Base-by-base conservation (phyloP, 805 yeast species). In the Saccharomycopsis microspora region DNA sequence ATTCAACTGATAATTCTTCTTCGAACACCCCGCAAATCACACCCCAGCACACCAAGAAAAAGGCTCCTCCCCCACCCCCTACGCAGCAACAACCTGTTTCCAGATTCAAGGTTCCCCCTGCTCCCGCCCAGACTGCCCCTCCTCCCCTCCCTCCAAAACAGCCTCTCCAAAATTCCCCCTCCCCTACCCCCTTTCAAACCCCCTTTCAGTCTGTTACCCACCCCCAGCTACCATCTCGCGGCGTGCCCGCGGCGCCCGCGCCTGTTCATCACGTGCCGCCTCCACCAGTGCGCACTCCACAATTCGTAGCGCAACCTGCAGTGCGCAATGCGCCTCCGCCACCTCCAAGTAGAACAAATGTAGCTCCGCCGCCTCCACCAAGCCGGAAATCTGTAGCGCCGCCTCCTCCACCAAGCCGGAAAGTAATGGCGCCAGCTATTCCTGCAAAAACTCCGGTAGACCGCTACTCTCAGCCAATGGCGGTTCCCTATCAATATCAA, bases 391-490 rank as follows among this genome's bases (percentile, higher is more conserved):
- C 35, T 8, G 41, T 30, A 3, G 42, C 48, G 6, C 53, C 54
- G 19, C 54, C 54, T 7, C 53, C 52, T 9, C 54, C 54, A 3
- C 52, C 54, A n/a, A 39, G 48, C 8, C 32, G 54, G 46, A 51
- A 35, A 37, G 42, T 45, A 8, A 29, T 29, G n/a, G 32, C 47
- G 8, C 40, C 48, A 19, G 34, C 47, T 11, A 33, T 47, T 11
- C 41, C 33, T 3, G 29, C 41, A 36, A 30, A 32, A 11, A 8
- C 42, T 3, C 10, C 32, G 32, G 8, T 7, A 19, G 19, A 19
- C 19, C 19, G 19, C 19, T 19, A 19, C 19, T 19, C 19, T 19
- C 19, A 19, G 19, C 19, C 19, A 19, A 19, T 19, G 19, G 19
- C 19, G 19, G 19, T 19, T 19, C 19, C 19, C 19, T 19, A 19